Evolutionary conservation across 805 yeast species (phyloP).

Genomic region (Lipomyces spencermartinsiae): DNA sequence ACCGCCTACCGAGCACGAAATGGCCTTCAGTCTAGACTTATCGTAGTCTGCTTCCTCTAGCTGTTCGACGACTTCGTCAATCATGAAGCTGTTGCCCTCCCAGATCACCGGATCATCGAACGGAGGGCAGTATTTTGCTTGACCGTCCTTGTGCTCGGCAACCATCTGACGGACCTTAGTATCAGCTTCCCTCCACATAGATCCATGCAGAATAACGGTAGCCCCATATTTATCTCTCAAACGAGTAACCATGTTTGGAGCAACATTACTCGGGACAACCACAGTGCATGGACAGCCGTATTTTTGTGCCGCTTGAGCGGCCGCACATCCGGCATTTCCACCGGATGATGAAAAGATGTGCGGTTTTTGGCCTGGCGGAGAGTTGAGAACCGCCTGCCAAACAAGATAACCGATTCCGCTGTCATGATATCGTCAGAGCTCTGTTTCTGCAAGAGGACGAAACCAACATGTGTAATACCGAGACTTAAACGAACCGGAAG

Average conservation of each 20-base stretch:
- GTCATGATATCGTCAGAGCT: neutral
- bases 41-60: conserved; percentile 56
- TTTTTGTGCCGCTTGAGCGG: conserved; percentile 81
- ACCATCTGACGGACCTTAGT: conserved; percentile 76
- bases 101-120: conserved; percentile 91
- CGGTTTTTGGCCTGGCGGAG: conserved; percentile 39
- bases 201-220: conserved; percentile 64
- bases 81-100: conserved; percentile 95
- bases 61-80: conserved; percentile 85
- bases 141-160: conserved; percentile 71
- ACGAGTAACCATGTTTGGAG: conserved; percentile 53
- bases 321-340: conserved; percentile 97
- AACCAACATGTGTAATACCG: conserved; percentile 48
- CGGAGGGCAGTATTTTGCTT: conserved; percentile 88
- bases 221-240: conserved; percentile 57
- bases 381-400: conserved; percentile 42
- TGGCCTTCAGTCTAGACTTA: conserved; percentile 66
- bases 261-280: conserved; percentile 62
- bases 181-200: conserved; percentile 81
- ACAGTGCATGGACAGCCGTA: conserved; percentile 64
- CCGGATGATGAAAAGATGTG: conserved; percentile 87
- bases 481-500: conserved; percentile 90
- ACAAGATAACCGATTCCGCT: conserved; percentile 90
- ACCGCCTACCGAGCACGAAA: conserved; percentile 93
- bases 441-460: neutral